A percentile compares a stretch with the other conserved stretches of the same genome.
Conservation (phyloP, 805 yeast genomes). For the Hermanozyma aechmeae region DNA sequence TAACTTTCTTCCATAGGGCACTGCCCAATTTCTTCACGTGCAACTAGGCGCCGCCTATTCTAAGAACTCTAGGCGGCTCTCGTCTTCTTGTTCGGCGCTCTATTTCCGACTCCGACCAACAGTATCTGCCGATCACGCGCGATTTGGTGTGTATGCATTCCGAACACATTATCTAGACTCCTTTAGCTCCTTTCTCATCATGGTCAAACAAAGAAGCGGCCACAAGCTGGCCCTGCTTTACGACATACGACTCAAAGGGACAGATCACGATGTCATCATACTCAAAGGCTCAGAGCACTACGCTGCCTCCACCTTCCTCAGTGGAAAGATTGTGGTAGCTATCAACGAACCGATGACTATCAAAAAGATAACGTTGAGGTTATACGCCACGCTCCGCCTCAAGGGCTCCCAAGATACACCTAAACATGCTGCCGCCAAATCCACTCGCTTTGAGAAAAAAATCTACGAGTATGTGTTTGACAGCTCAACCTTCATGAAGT, state of each 20-base stretch:
- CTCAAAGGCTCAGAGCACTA: constrained; percentile 70
- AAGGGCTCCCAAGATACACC: constrained; percentile 53
- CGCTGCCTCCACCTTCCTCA: constrained; percentile 65
- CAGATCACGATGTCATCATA: constrained; percentile 71
- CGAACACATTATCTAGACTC: too few species aligned
- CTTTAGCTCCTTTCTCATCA: too few species aligned
- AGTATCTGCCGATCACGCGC: too few species aligned
- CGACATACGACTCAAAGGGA: constrained; percentile 50
- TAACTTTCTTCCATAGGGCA: too few species aligned
- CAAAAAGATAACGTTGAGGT: constrained; percentile 51
- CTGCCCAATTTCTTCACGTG: too few species aligned
- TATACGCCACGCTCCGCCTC: constrained; percentile 59
- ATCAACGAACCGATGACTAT: constrained; percentile 67
- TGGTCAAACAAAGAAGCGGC: constrained; percentile 11
- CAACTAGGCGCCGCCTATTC: too few species aligned
- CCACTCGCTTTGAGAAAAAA: constrained; percentile 46
- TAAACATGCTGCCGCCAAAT: constrained; percentile 33
- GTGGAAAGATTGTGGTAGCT: constrained; percentile 72
- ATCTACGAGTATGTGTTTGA: constrained; percentile 79
- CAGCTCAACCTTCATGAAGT: constrained; percentile 43
- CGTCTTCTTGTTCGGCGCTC: too few species aligned
- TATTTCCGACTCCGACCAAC: too few species aligned
- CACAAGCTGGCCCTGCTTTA: constrained; percentile 24
- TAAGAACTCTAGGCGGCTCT: too few species aligned
- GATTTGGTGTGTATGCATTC: too few species aligned